A percentile compares a stretch with the other conserved stretches of the same genome.
Evolutionary conservation across 495 filamentous ascomycete species (phyloP).

Genomic region (Talaromyces borbonicus): DNA sequence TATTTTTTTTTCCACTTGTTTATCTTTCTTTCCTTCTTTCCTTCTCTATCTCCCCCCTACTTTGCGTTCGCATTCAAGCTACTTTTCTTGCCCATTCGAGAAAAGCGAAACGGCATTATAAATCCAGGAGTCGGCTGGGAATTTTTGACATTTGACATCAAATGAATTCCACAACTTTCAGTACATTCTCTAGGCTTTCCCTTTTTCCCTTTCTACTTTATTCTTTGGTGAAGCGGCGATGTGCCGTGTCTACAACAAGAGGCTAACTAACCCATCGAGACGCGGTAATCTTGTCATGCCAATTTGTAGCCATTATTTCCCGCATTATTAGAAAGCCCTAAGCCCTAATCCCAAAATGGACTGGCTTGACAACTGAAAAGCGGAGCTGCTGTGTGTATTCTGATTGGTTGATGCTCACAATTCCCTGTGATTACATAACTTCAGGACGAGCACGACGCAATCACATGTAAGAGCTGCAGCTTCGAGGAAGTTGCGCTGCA

Average conservation of each 20-base stretch:
- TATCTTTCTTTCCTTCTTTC: slow-evolving; percentile 9
- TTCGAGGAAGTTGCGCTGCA: no score
- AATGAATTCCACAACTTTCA: background rate
- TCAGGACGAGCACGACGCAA: no score
- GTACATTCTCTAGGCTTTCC: no score
- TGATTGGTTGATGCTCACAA: background rate
- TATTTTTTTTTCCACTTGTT: background rate
- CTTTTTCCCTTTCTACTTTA: background rate
- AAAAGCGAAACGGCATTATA: slow-evolving; percentile 1
- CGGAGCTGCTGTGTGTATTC: background rate
- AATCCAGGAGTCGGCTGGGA: slow-evolving; percentile 4
- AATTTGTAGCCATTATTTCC: background rate
- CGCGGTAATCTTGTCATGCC: background rate
- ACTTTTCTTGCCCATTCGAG: background rate
- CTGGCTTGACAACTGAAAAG: background rate
- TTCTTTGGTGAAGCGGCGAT: no score
- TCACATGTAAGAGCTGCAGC: no score
- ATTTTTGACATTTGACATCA: background rate
- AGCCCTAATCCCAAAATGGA: background rate
- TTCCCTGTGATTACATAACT: slow-evolving; percentile 4
- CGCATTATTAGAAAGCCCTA: slow-evolving; percentile 7
- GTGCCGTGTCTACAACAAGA: no score
- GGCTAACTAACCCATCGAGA: background rate
- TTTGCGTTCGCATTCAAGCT: slow-evolving; percentile 6
- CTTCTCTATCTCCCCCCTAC: no score